Conservation (phyloP, 768 basidiomycete species). For the Mycena rosella region DNA sequence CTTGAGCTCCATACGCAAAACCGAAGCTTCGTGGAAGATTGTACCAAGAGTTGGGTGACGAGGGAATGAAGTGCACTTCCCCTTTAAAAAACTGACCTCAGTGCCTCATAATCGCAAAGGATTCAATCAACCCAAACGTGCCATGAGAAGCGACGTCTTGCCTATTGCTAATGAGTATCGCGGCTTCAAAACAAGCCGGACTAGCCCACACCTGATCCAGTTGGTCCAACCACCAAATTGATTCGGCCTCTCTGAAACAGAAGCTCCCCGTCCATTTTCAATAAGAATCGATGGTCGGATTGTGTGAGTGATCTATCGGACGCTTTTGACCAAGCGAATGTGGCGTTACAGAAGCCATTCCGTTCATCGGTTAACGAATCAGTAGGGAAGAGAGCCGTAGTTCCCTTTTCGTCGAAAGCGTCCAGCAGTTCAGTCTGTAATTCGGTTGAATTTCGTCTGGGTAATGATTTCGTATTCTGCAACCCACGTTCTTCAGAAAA, state of each 20-base stretch:
- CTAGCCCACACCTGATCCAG: conserved; percentile 48
- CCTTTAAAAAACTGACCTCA: background rate
- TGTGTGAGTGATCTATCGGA: conserved; percentile 45
- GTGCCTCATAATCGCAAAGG: conserved; percentile 50
- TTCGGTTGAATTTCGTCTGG: background rate
- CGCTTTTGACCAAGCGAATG: conserved; percentile 67
- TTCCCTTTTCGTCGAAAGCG: conserved; percentile 44
- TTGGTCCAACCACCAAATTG: conserved; percentile 64
- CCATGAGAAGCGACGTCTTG: conserved; percentile 77
- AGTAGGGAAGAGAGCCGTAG: conserved; percentile 21
- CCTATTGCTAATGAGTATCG: conserved; percentile 60
- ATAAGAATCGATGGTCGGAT: conserved; percentile 59
- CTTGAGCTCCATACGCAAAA: conserved; percentile 17
- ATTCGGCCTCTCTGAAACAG: conserved; percentile 65
- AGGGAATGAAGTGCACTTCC: background rate
- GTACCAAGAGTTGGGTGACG: conserved; percentile 7
- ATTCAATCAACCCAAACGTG: conserved; percentile 61
- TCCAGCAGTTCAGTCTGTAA: conserved; percentile 64
- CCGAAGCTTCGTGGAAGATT: conserved; percentile 21
- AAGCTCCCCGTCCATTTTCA: conserved; percentile 65
- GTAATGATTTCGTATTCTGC: background rate
- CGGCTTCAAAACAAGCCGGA: conserved; percentile 46
- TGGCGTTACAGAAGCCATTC: conserved; percentile 67
- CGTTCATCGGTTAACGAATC: conserved; percentile 37
- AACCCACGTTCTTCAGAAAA: conserved; percentile 54